Conservation (phyloP, 495 filamentous ascomycete species). For the Aspergillus taichungensis region DNA sequence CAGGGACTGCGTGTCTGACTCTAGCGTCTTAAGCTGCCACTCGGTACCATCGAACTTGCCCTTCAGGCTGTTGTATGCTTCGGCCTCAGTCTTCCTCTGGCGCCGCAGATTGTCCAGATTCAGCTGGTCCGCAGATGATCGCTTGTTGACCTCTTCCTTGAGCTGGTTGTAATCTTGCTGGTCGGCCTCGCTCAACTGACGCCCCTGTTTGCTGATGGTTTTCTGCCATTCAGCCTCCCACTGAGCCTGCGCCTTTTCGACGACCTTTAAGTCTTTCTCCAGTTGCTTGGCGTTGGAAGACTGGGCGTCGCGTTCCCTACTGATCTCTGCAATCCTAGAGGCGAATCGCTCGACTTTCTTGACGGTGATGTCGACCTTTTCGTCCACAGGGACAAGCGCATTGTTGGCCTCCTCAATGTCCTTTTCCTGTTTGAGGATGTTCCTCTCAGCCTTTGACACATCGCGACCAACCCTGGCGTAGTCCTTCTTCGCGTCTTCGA, state of each 20-base stretch:
- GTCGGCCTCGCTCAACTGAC: conserved; percentile 76
- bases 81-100: conserved; percentile 81
- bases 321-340: conserved; percentile 58
- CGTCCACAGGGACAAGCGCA: conserved; percentile 76
- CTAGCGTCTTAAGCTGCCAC: conserved; percentile 61
- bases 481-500: conserved; percentile 81
- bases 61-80: conserved; percentile 75
- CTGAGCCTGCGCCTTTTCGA: conserved; percentile 81
- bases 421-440: conserved; percentile 77
- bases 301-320: conserved; percentile 67
- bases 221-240: conserved; percentile 86
- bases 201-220: conserved; percentile 72
- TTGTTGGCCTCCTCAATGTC: conserved; percentile 82
- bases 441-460: conserved; percentile 70
- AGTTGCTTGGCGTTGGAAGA: conserved; percentile 54
- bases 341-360: conserved; percentile 58
- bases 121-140: conserved; percentile 70
- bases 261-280: conserved; percentile 68
- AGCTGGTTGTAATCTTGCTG: conserved; percentile 84
- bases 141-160: conserved; percentile 76
- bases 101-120: conserved; percentile 77
- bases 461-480: conserved; percentile 72
- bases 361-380: conserved; percentile 80
- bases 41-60: conserved; percentile 75
- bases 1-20: conserved; percentile 61